Conservation (phyloP, 139 green algal genomes). For the Chlamydomonas sp. region DNA sequence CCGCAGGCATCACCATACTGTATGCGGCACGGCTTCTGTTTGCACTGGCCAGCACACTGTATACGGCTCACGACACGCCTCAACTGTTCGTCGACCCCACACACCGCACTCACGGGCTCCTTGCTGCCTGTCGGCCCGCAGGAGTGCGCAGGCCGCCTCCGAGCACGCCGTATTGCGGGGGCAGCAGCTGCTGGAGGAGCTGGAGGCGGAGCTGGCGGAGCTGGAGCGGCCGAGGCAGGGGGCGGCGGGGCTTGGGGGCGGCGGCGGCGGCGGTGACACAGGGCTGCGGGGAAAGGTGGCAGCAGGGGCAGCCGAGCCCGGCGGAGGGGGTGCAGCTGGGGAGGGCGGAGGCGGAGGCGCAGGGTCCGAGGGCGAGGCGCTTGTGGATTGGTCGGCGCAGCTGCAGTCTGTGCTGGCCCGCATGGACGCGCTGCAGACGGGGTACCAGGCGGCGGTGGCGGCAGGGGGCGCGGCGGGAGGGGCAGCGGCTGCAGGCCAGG, state of each 20-base stretch:
- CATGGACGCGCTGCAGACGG: conserved; percentile 32
- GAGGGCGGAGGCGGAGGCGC: neutral
- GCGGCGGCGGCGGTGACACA: neutral
- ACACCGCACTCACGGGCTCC: no score
- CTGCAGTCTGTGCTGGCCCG: conserved; percentile 18
- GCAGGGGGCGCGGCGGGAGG: neutral
- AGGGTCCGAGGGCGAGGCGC: neutral
- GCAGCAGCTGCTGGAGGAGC: conserved; percentile 31
- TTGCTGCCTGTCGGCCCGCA: neutral
- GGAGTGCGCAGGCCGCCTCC: neutral
- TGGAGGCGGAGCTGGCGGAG: conserved; percentile 27
- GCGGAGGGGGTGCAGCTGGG: neutral
- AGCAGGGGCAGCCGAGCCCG: neutral
- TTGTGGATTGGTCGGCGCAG: conserved; percentile 21
- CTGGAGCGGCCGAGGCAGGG: neutral
- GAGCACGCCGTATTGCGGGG: neutral
- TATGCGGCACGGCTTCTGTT: no score
- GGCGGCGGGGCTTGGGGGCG: neutral
- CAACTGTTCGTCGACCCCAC: no score
- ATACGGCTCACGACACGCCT: no score
- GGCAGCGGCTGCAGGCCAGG: neutral
- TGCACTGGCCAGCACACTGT: no score
- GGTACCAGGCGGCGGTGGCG: conserved; percentile 5
- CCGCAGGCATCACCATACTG: no score
- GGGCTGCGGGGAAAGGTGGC: neutral